Evolutionary conservation across 2,329 filamentous ascomycete genomes (phyloP), one percentile per base, ranked within the genome.

Genomic region (Penicillium brasilianum): DNA sequence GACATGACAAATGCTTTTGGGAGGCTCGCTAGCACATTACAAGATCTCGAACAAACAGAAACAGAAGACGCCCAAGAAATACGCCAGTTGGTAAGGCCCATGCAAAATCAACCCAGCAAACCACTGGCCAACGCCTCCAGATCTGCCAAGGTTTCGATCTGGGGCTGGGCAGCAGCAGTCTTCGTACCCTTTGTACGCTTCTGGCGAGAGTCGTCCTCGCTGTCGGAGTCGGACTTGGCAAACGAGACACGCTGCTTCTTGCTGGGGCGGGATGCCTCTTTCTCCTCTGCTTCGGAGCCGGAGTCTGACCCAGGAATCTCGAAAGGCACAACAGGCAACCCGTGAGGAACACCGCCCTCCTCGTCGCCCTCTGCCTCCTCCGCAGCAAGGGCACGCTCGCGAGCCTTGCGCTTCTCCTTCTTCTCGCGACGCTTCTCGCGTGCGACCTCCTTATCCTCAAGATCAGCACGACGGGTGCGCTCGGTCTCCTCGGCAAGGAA

Each of bases 401-500:
- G 77, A 1, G 71, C 73, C 67, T 77, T 77, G 52, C 76, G 75
- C 72, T 80, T 80, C 69, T 80, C 79, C 66, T 79, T 80, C 73
- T 81, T 81, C 69, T 80, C 79, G 62, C 77, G 76, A 44, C 71
- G 88, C 84, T 92, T 93, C 76, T 91, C 85, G 81, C 89, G 92
- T 37, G 87, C 92, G 14, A 90, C 76, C 67, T 87, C 85, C 81
- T 97, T 97, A 78, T 99, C 95, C 63, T 87, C 86, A 37, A 90
- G 77, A 80, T 99, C 95, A 20, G 89, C 91, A 70, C 86, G 83
- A 67, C 84, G 83, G 32, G 96, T 91, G 65, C 88, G 86, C 69
- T 86, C 84, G 11, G 85, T 81, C 76, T 97, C 94, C 62, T 84
- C 84, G 51, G 90, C 88, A 75, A 98, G 81, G 81, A 97, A 99